Conservation (phyloP, 306 rosid species). For the Malus sylvestris region DNA sequence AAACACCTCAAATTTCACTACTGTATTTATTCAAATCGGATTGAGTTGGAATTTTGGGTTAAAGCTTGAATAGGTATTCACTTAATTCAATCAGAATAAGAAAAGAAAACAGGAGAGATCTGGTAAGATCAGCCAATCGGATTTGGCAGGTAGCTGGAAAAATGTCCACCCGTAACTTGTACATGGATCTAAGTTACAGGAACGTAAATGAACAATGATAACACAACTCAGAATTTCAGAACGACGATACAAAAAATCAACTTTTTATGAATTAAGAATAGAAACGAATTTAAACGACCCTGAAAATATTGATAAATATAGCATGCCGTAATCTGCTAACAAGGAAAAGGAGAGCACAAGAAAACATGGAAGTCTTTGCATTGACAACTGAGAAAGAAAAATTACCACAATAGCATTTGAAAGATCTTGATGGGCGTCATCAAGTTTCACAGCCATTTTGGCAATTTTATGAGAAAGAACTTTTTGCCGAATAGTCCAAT, state of each 20-base stretch:
- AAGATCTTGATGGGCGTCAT: constrained; percentile 91
- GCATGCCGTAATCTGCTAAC: neutral
- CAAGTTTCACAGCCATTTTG: constrained; percentile 92
- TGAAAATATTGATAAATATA: neutral
- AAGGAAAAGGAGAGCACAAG: neutral
- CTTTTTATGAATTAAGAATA: neutral
- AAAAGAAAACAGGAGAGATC: neutral
- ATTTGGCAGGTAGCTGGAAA: neutral
- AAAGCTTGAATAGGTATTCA: neutral
- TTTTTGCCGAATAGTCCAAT: constrained; percentile 86
- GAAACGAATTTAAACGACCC: neutral
- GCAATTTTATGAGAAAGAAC: constrained; percentile 96
- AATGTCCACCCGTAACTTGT: neutral
- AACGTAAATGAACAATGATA: neutral
- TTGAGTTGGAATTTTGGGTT: neutral
- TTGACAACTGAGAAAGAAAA: neutral
- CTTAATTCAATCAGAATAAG: neutral
- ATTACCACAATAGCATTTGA: constrained; percentile 93
- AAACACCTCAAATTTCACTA: neutral
- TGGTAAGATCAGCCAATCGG: neutral
- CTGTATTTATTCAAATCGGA: neutral
- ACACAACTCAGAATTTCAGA: neutral
- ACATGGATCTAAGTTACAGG: neutral
- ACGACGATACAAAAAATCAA: neutral
- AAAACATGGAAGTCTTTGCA: neutral